Percentiles rank a stretch among this genome's conserved stretches.
Evolutionary conservation across 352 stramenopile genomes (phyloP).

Genomic region (Hyaloperonospora brassicae): DNA sequence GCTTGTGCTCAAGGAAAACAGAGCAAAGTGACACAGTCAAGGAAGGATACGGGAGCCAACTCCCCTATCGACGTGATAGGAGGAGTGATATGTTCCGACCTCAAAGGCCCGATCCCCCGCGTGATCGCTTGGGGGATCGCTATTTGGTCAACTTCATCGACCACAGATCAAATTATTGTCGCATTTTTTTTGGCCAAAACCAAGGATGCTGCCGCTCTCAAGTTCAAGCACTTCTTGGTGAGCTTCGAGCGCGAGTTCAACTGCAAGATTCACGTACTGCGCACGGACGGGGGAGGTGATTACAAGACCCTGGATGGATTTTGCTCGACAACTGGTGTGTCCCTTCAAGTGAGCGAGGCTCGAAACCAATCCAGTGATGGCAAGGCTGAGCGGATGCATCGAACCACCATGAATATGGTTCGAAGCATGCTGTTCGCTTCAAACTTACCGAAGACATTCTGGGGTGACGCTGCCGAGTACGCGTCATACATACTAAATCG

Average conservation of each 20-base stretch:
- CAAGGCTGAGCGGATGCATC: conserved; percentile 1
- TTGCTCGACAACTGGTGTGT: neutral
- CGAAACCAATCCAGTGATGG: neutral
- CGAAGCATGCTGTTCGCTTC: too few relatives aligned
- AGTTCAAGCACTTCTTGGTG: neutral
- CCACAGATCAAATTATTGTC: neutral
- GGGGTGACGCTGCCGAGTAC: too few relatives aligned
- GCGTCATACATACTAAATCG: too few relatives aligned
- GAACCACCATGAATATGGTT: conserved; percentile 11
- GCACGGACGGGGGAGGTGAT: neutral
- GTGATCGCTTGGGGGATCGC: neutral
- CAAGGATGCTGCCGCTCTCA: neutral
- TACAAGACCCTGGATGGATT: neutral
- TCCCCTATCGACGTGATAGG: neutral
- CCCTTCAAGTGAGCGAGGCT: neutral
- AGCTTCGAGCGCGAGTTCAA: neutral
- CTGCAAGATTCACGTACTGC: neutral
- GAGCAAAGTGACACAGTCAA: too few relatives aligned
- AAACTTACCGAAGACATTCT: too few relatives aligned
- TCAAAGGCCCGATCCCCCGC: neutral
- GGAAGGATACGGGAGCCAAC: neutral
- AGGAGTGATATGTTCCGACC: neutral
- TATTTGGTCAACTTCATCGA: neutral
- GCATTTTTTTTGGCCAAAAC: neutral
- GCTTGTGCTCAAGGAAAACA: too few relatives aligned